Conservation (phyloP, 495 filamentous ascomycete species). For the Rhizodiscina lignyota region DNA sequence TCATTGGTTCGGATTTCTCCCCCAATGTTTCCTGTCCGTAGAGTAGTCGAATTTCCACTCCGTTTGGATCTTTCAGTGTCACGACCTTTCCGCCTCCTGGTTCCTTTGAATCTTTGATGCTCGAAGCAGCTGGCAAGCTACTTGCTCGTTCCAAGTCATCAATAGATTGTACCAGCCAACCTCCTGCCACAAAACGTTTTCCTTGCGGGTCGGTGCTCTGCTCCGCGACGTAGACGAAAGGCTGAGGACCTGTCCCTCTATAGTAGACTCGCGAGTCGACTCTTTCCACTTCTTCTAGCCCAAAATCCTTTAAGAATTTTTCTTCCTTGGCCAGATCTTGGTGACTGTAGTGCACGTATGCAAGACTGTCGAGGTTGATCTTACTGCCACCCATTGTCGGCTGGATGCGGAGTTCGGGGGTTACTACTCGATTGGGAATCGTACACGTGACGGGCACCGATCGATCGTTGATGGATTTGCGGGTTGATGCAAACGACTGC, state of each 20-base stretch:
- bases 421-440: too few relatives aligned
- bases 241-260: not conserved
- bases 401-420: too few relatives aligned
- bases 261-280: not conserved
- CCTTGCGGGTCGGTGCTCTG: not conserved
- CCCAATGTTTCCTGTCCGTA: conserved; percentile 27
- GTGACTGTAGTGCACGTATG: not conserved
- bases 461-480: too few relatives aligned
- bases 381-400: too few relatives aligned
- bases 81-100: conserved; percentile 40
- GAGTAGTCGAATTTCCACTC: conserved; percentile 41
- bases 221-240: not conserved
- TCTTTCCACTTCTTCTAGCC: not conserved
- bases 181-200: not conserved
- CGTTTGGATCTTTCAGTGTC: conserved; percentile 40
- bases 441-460: too few relatives aligned
- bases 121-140: conserved; percentile 24
- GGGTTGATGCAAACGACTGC: too few relatives aligned
- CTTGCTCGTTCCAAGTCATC: conserved; percentile 6
- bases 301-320: not conserved
- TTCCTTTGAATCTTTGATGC: conserved; percentile 31
- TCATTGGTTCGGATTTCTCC: not conserved
- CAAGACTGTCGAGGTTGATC: not conserved
- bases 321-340: not conserved
- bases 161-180: not conserved